Base-by-base conservation (phyloP, 2,329 filamentous ascomycete species). In the Leptographium galeiforme region DNA sequence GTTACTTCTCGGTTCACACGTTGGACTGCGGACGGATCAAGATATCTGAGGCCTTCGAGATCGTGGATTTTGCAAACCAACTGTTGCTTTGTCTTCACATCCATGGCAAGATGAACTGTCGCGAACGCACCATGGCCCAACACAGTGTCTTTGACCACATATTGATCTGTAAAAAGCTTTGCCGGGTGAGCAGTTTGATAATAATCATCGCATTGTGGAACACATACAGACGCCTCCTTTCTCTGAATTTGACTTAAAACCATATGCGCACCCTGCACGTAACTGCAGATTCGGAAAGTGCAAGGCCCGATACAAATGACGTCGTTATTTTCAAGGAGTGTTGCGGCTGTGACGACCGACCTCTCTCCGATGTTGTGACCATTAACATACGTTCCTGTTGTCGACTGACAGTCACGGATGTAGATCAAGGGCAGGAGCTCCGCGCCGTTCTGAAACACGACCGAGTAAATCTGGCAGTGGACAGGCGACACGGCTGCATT, bases 1-100 rank as follows among this genome's bases (percentile, higher is more conserved):
- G 73, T 67, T 30, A 74, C 69, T 61, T 81, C 77, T 55, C 73
- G 70, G 34, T 72, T 61, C 50, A 72, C 67, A 8, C 69, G 69
- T 8, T 65, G 63, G 10, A 68, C 60, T n/a, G 57, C 59, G 34
- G 54, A 55, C n/a, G 53, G 57, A 62, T 46, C 50, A 1, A 39
- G 48, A 10, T 52, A 61, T 52, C 59, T 57, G 6, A 67, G 50
- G 7, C 58, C 58, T 36, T 69, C 67, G 2, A 84, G 61, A 52
- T 77, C 69, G 51, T 86, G 69, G 10, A 87, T 66, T 60, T 89
- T 88, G 69, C 85, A 89, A 12, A 82, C 83, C 19, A 87, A 58
- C 60, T 88, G 85, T 53, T 72, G 73, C 40, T 72, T 70, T 0
- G 75, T 77, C 8, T 63, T 64, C 30, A 68, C 63, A 16, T 85